These are phyloP conservation scores for Prunus salicina DNA, from an alignment of 306 rosid genomes.

Conservation along the genomic window DNA sequence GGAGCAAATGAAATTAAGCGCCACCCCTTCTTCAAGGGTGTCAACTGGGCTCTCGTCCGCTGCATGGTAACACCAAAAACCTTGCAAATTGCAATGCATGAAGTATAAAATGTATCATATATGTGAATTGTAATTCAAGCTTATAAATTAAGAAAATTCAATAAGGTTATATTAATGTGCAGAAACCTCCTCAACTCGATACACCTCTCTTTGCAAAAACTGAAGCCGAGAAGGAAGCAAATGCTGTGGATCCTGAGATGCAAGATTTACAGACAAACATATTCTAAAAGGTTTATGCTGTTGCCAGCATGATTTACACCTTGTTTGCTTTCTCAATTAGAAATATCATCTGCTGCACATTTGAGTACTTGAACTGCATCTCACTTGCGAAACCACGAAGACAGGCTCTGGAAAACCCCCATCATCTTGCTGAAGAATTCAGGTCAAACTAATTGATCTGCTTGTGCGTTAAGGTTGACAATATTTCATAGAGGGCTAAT, in stretches of 20 bases:
- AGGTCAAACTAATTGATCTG: neutral
- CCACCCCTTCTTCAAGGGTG: conserved; percentile 74
- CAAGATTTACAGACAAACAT: conserved; percentile 55
- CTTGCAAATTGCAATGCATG: neutral
- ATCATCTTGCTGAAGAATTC: neutral
- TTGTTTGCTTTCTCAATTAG: neutral
- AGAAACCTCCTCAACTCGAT: conserved; percentile 88
- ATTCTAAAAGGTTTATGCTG: conserved; percentile 49
- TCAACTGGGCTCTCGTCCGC: conserved; percentile 95
- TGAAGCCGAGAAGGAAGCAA: conserved; percentile 51
- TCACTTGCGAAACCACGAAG: neutral
- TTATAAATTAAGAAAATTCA: neutral
- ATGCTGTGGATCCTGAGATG: conserved; percentile 45
- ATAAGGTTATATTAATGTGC: neutral
- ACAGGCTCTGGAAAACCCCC: neutral
- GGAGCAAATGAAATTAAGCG: conserved; percentile 85
- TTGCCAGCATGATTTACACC: neutral
- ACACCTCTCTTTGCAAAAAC: conserved; percentile 45
- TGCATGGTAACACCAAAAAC: conserved; percentile 54
- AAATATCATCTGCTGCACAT: neutral
- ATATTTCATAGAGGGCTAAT: neutral
- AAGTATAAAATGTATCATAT: neutral
- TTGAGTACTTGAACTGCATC: conserved; percentile 8
- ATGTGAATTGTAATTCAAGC: too few relatives aligned
- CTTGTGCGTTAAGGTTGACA: neutral